These are phyloP conservation scores for Blastobotrys robertii DNA, from an alignment of 805 yeast species.

Conservation along the genomic window DNA sequence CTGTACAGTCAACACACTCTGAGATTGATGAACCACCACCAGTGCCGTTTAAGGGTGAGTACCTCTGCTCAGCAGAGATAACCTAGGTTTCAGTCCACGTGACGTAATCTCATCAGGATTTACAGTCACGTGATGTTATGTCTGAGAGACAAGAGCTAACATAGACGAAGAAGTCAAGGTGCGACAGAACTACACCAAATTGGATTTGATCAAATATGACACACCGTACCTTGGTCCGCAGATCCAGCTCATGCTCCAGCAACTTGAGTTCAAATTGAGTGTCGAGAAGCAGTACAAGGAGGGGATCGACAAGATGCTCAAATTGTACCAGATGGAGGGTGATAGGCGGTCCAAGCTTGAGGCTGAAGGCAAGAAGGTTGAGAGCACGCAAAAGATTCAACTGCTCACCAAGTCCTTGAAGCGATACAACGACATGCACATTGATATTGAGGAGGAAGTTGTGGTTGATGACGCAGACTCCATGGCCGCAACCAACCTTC, in stretches of 20 bases:
- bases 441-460: slow-evolving; percentile 51
- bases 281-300: slow-evolving; percentile 89
- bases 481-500: slow-evolving; percentile 56
- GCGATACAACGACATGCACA: slow-evolving; percentile 81
- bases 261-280: slow-evolving; percentile 84
- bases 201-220: slow-evolving; percentile 80
- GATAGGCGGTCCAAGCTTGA: slow-evolving; percentile 77
- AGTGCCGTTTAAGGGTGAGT: neutral
- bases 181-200: slow-evolving; percentile 23
- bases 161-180: slow-evolving; percentile 5
- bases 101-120: too few species aligned
- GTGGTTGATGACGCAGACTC: slow-evolving; percentile 41
- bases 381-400: slow-evolving; percentile 77
- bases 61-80: too few species aligned
- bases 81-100: too few species aligned
- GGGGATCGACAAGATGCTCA: slow-evolving; percentile 83
- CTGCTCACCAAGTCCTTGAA: slow-evolving; percentile 74
- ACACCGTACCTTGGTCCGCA: slow-evolving; percentile 92
- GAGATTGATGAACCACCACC: too few species aligned
- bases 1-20: too few species aligned
- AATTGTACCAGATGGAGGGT: slow-evolving; percentile 81
- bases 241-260: slow-evolving; percentile 92
- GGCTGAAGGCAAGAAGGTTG: slow-evolving; percentile 80
- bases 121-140: too few species aligned
- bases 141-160: too few species aligned